Percentiles rank a stretch among this genome's conserved stretches.
These are phyloP conservation scores for Phytophthora fragariae DNA, from an alignment of 352 stramenopile genomes.

Conservation along the genomic window DNA sequence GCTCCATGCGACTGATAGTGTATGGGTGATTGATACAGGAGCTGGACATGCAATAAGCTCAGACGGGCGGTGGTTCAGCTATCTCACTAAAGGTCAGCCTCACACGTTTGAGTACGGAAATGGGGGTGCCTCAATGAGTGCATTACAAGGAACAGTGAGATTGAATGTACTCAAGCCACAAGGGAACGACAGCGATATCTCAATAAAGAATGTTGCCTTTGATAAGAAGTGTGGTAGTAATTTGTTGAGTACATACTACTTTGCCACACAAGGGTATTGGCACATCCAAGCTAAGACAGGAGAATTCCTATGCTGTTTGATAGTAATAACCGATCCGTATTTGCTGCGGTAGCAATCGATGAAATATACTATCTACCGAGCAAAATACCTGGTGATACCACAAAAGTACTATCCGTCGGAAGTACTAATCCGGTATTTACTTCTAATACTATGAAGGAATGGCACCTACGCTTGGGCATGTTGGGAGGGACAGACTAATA, in stretches of 20 bases:
- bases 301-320: conserved; percentile 18
- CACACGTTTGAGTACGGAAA: too few species aligned
- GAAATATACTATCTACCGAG: conserved; percentile 24
- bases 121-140: too few species aligned
- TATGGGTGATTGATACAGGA: too few species aligned
- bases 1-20: too few species aligned
- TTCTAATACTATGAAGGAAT: background rate
- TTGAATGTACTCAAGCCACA: too few species aligned
- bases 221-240: conserved; percentile 20
- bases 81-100: too few species aligned
- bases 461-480: background rate
- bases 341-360: conserved; percentile 29
- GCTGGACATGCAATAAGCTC: too few species aligned
- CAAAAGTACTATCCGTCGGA: background rate
- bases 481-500: background rate
- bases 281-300: conserved; percentile 19
- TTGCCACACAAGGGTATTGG: conserved; percentile 28
- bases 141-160: too few species aligned
- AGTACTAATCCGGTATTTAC: background rate
- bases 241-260: conserved; percentile 26
- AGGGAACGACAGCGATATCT: too few species aligned
- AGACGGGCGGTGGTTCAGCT: too few species aligned
- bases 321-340: conserved; percentile 20
- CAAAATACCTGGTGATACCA: background rate
- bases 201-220: too few species aligned